phyloP scores from a whole-genome alignment of 1,284 basidiomycete species.

The Wolfiporia cocos region DNA sequence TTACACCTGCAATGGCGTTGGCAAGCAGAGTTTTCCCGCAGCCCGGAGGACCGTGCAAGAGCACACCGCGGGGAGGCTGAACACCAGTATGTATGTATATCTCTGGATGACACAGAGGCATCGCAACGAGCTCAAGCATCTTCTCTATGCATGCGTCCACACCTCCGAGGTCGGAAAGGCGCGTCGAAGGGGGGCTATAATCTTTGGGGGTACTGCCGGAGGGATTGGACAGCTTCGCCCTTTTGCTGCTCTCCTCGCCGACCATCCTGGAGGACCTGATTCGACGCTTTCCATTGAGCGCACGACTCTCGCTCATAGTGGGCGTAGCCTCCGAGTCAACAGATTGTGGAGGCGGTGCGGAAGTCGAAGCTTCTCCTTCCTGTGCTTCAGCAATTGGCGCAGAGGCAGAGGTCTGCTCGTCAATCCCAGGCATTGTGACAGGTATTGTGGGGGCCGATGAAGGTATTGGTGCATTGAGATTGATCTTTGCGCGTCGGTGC shows the following conservation, averaged over 20 bases:
- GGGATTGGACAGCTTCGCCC: constrained; percentile 34
- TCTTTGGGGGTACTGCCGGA: constrained; percentile 40
- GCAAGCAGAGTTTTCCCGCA: constrained; percentile 94
- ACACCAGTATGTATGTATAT: constrained; percentile 93
- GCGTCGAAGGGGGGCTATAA: constrained; percentile 59
- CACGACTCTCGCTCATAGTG: constrained; percentile 16
- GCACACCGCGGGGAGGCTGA: constrained; percentile 88
- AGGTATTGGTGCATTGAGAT: constrained; percentile 46
- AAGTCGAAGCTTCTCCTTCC: constrained; percentile 1
- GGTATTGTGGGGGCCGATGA: constrained; percentile 13
- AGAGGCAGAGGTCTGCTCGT: constrained; percentile 23
- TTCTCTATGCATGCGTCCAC: constrained; percentile 85
- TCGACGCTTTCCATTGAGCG: constrained; percentile 49
- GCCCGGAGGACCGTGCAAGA: constrained; percentile 94
- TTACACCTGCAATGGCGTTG: constrained; percentile 88
- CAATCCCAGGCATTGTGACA: constrained; percentile 21
- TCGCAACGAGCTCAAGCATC: constrained; percentile 91
- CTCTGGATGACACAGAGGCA: constrained; percentile 94
- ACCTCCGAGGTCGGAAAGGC: constrained; percentile 86
- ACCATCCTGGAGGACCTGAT: constrained; percentile 38
- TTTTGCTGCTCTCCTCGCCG: constrained; percentile 49
- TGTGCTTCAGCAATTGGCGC: constrained; percentile 3
- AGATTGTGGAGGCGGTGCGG: constrained; percentile 1
- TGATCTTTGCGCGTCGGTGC: constrained; percentile 55
- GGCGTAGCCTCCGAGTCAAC: constrained; percentile 9